These are phyloP conservation scores for Pichia kluyveri DNA, from an alignment of 805 yeast species.

Conservation along the genomic window DNA sequence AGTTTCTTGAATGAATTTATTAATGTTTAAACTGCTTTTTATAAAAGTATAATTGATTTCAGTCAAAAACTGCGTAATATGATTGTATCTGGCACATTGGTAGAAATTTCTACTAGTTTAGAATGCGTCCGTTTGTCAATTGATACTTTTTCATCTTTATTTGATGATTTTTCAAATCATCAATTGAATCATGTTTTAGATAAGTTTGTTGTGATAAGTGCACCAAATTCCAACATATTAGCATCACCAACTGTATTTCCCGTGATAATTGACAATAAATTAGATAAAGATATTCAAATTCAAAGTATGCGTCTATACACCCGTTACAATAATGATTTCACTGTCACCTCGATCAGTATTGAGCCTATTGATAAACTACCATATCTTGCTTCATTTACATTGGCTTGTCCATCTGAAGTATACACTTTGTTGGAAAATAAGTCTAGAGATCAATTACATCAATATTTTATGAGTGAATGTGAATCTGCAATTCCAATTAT, in stretches of 20 bases:
- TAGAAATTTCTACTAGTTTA: constrained; percentile 8
- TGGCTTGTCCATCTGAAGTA: constrained; percentile 37
- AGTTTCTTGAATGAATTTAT: no score
- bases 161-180: background rate
- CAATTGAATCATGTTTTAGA: constrained; percentile 1
- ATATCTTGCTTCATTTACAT: constrained; percentile 30
- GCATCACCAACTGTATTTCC: constrained; percentile 27
- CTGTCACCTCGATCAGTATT: constrained; percentile 32
- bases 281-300: constrained; percentile 23
- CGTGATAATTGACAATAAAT: constrained; percentile 21
- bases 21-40: no score
- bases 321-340: constrained; percentile 30
- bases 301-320: constrained; percentile 30
- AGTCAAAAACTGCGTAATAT: background rate
- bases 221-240: constrained; percentile 19
- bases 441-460: constrained; percentile 25
- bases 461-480: constrained; percentile 27
- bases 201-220: constrained; percentile 13
- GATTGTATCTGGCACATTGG: background rate
- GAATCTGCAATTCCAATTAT: constrained; percentile 21
- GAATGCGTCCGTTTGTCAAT: constrained; percentile 16
- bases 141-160: constrained; percentile 8
- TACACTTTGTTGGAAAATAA: constrained; percentile 34
- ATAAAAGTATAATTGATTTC: no score
- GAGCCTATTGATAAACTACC: constrained; percentile 24